phyloP scores from a whole-genome alignment of 805 yeast species.

The Candida ulmi region DNA sequence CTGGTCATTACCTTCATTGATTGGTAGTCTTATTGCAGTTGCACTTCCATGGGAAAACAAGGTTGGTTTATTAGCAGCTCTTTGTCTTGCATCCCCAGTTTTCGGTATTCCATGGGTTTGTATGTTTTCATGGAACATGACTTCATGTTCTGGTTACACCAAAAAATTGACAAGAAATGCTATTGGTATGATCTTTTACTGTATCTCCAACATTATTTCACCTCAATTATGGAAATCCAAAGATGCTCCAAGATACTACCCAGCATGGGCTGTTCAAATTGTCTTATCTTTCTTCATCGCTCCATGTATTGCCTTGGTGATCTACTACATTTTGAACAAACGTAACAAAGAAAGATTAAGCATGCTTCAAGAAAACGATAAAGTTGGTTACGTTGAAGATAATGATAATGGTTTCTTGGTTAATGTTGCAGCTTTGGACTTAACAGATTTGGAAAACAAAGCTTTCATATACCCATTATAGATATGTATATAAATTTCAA shows the following conservation, averaged over 20 bases:
- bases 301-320: constrained; percentile 37
- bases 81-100: constrained; percentile 41
- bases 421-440: constrained; percentile 39
- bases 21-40: constrained; percentile 40
- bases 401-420: constrained; percentile 29
- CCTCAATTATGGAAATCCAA: constrained; percentile 49
- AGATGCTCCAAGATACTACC: constrained; percentile 41
- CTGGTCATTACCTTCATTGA: constrained; percentile 38
- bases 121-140: constrained; percentile 30
- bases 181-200: constrained; percentile 37
- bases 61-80: constrained; percentile 40
- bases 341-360: constrained; percentile 39
- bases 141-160: constrained; percentile 42
- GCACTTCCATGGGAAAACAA: constrained; percentile 39
- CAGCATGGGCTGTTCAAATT: constrained; percentile 52
- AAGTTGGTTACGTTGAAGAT: constrained; percentile 26
- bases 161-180: constrained; percentile 44
- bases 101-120: constrained; percentile 38
- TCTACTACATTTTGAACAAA: constrained; percentile 37
- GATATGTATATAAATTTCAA: no score
- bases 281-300: constrained; percentile 44
- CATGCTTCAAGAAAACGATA: constrained; percentile 11
- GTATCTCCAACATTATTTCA: constrained; percentile 45
- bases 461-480: constrained; percentile 44
- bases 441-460: constrained; percentile 47